These are phyloP conservation scores for Globisporangium irregulare DNA, from an alignment of 352 stramenopile species.

Conservation along the genomic window DNA sequence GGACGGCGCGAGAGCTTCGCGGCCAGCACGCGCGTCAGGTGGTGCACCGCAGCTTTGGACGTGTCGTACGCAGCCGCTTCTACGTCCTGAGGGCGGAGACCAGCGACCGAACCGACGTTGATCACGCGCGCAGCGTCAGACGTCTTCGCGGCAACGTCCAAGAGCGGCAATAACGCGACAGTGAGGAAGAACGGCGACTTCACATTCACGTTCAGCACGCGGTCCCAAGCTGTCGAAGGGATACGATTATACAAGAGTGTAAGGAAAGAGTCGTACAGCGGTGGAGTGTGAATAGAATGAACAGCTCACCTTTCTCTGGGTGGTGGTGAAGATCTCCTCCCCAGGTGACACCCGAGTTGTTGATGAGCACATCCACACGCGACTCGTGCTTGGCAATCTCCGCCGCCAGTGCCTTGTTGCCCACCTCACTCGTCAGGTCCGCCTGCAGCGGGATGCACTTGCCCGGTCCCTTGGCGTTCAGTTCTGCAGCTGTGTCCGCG, in stretches of 20 bases:
- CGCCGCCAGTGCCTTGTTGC: conserved; percentile 25
- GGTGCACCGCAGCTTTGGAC: conserved; percentile 93
- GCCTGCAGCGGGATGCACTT: conserved; percentile 50
- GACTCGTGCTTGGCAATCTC: conserved; percentile 75
- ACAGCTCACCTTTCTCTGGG: too few relatives aligned
- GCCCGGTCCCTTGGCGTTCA: conserved; percentile 55
- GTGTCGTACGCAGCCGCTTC: conserved; percentile 92
- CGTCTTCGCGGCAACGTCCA: conserved; percentile 62
- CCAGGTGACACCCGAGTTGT: conserved; percentile 88
- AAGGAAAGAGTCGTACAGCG: too few relatives aligned
- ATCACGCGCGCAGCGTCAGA: conserved; percentile 54
- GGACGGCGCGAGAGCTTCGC: conserved; percentile 84
- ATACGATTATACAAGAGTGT: too few relatives aligned
- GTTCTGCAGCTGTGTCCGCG: conserved; percentile 56
- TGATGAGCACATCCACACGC: conserved; percentile 91
- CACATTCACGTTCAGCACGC: conserved; percentile 93
- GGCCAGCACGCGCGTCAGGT: conserved; percentile 91
- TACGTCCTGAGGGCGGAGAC: conserved; percentile 84
- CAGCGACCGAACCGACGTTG: conserved; percentile 70
- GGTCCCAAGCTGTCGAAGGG: conserved; percentile 76
- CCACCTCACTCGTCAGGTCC: neutral
- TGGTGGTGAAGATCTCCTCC: conserved; percentile 17
- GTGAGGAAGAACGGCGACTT: conserved; percentile 94
- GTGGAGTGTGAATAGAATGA: too few relatives aligned
- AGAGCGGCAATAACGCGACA: conserved; percentile 85